Evolutionary conservation across 208 protist genomes (phyloP).

Genomic region (Leishmania guyanensis): DNA sequence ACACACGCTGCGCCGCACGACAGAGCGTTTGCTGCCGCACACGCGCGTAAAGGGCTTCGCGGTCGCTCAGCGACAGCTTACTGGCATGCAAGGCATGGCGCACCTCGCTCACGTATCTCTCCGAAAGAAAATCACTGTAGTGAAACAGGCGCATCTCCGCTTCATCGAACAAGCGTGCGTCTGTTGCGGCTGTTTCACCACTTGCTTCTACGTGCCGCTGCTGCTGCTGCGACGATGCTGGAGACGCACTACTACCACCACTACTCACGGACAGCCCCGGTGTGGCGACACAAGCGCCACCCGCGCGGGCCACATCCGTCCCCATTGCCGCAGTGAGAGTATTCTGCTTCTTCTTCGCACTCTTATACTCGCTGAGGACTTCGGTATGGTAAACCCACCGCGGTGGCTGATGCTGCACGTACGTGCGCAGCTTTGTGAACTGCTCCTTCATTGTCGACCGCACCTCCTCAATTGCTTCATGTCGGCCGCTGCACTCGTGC

Average conservation of each 20-base stretch:
- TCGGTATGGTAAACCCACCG: constrained; percentile 32
- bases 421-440: constrained; percentile 38
- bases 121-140: constrained; percentile 64
- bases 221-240: constrained; percentile 3
- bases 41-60: constrained; percentile 56
- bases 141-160: constrained; percentile 51
- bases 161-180: constrained; percentile 36
- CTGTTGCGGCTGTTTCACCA: neutral
- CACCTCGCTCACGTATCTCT: constrained; percentile 30
- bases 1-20: constrained; percentile 31
- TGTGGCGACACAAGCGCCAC: neutral
- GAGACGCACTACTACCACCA: neutral
- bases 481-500: neutral
- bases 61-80: constrained; percentile 48
- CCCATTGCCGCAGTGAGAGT: neutral
- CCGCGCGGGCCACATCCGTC: neutral
- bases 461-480: constrained; percentile 20
- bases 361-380: constrained; percentile 6
- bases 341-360: neutral
- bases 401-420: constrained; percentile 44
- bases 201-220: neutral
- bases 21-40: constrained; percentile 52
- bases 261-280: neutral
- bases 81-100: constrained; percentile 49
- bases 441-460: constrained; percentile 39